These are phyloP conservation scores for Fusarium secorum DNA, from an alignment of 2,329 filamentous ascomycete genomes.

Conservation along the genomic window DNA sequence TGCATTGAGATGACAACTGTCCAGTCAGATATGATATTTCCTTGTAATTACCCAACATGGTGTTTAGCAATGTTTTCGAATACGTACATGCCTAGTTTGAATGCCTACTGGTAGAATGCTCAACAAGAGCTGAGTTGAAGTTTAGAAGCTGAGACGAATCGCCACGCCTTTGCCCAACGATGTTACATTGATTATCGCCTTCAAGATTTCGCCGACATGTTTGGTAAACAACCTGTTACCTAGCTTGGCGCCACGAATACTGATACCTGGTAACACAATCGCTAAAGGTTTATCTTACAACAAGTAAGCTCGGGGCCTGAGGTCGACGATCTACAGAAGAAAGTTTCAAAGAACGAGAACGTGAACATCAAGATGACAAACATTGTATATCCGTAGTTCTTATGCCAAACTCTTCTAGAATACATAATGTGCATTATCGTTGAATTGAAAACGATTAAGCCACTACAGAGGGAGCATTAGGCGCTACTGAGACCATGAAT, in stretches of 20 bases:
- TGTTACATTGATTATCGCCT: constrained; percentile 11
- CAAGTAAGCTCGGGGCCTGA: constrained; percentile 5
- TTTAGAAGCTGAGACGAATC: constrained; percentile 13
- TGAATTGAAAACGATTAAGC: background rate
- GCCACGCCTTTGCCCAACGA: constrained; percentile 5
- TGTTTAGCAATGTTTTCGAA: background rate
- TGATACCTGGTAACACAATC: constrained; percentile 20
- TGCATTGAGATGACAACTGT: constrained; percentile 13
- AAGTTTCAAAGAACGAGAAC: background rate
- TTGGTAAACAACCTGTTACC: background rate
- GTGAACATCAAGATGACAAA: background rate
- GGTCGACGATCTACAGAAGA: background rate
- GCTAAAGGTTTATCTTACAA: constrained; percentile 11
- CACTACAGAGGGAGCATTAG: background rate
- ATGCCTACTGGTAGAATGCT: background rate
- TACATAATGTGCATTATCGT: background rate
- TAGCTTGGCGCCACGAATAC: constrained; percentile 8
- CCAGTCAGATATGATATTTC: background rate
- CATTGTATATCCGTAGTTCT: background rate
- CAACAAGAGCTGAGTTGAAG: background rate
- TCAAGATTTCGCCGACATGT: background rate
- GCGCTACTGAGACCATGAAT: background rate
- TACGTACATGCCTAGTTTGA: background rate
- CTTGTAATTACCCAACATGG: background rate
- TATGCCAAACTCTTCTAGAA: background rate